Conservation (phyloP, 164 flowering plant species). For the Brasenia schreberi region DNA sequence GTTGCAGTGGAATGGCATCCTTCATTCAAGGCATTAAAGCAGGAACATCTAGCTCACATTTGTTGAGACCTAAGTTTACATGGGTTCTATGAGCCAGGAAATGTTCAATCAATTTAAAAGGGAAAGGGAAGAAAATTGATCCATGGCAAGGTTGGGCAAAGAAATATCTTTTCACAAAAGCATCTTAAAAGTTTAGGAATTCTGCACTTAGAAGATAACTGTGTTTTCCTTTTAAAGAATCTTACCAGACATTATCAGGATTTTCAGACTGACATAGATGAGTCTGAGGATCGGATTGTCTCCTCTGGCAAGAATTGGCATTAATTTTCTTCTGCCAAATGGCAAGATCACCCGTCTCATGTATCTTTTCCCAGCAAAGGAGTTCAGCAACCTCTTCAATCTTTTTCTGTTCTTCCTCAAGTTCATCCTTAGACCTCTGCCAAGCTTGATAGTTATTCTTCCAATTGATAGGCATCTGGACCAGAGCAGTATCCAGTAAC, state of each 20-base stretch:
- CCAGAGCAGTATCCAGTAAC: constrained; percentile 88
- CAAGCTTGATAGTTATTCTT: constrained; percentile 53
- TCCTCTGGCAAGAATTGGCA: constrained; percentile 39
- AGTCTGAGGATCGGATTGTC: constrained; percentile 29
- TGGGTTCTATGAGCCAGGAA: no score
- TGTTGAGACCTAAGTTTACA: no score
- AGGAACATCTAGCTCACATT: no score
- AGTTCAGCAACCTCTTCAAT: constrained; percentile 67
- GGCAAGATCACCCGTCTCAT: constrained; percentile 67
- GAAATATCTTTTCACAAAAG: no score
- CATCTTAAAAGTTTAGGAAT: no score
- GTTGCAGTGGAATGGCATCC: no score
- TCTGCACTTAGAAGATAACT: no score
- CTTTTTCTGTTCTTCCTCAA: constrained; percentile 61
- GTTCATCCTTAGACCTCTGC: constrained; percentile 77
- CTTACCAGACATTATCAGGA: constrained; percentile 69
- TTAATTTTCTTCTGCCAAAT: constrained; percentile 65
- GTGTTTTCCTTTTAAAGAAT: no score
- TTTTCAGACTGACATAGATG: constrained; percentile 37
- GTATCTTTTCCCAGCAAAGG: constrained; percentile 78
- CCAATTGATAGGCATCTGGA: constrained; percentile 96
- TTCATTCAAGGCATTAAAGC: no score
- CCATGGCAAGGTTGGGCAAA: no score
- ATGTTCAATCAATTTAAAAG: no score
- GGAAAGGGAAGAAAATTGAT: no score